Evolutionary conservation across 176 grass and related monocot species (phyloP).

Genomic region (Secale cereale): DNA sequence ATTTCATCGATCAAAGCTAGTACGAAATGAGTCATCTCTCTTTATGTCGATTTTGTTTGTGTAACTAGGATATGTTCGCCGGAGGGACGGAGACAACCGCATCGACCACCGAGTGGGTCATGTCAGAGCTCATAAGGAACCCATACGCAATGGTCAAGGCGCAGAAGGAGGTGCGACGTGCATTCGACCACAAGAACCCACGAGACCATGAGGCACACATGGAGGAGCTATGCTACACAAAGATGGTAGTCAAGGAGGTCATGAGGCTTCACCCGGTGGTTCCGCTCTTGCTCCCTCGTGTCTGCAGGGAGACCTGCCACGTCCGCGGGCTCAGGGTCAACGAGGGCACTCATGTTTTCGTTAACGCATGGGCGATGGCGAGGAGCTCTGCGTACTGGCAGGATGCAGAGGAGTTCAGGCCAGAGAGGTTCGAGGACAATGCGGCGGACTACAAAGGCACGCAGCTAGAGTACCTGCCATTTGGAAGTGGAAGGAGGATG

Average conservation of each 20-base stretch:
- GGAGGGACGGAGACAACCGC: not conserved
- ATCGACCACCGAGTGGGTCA: not conserved
- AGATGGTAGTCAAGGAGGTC: conserved; percentile 32
- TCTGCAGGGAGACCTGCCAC: not conserved
- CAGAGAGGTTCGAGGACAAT: not conserved
- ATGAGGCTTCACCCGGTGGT: conserved; percentile 31
- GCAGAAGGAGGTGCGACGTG: conserved; percentile 5
- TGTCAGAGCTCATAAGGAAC: not conserved
- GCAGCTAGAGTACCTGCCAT: conserved; percentile 8
- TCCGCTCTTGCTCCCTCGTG: not conserved
- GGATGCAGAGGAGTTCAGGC: not conserved
- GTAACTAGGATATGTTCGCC: conserved; percentile 24
- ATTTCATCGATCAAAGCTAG: too few relatives aligned
- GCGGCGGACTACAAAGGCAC: conserved; percentile 1
- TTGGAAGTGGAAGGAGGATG: conserved; percentile 32
- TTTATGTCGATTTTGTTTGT: too few relatives aligned
- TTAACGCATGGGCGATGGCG: not conserved
- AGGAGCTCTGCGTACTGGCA: not conserved
- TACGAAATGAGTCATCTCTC: too few relatives aligned
- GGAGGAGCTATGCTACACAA: not conserved
- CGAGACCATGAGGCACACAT: not conserved
- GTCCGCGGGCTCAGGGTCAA: not conserved
- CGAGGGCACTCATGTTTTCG: not conserved
- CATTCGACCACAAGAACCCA: not conserved
- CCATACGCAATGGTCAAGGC: conserved; percentile 12